Conservation (phyloP, 2,329 filamentous ascomycete genomes). For the Gremmenia infestans region DNA sequence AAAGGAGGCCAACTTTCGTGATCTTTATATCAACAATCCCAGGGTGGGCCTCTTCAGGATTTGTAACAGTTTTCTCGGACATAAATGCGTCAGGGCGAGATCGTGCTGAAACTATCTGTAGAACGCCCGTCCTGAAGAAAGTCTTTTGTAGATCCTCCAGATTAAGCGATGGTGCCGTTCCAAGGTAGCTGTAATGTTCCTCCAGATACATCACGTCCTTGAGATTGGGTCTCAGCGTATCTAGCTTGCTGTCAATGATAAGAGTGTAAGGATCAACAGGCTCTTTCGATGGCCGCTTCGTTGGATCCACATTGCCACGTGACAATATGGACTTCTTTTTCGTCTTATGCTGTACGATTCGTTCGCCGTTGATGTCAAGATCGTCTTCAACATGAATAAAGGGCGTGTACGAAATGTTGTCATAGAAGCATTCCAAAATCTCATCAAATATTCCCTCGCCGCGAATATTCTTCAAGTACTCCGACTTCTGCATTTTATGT, state of each 20-base stretch:
- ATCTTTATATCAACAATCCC: constrained; percentile 97
- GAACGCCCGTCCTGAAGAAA: constrained; percentile 83
- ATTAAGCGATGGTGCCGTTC: constrained; percentile 70
- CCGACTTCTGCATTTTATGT: constrained; percentile 93
- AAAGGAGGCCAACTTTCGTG: constrained; percentile 89
- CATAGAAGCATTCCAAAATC: constrained; percentile 92
- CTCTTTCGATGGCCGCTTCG: constrained; percentile 65
- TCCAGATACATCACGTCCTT: constrained; percentile 91
- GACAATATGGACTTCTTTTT: constrained; percentile 68
- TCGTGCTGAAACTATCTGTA: constrained; percentile 91
- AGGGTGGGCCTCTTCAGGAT: constrained; percentile 80
- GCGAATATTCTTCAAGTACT: constrained; percentile 92
- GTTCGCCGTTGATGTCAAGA: constrained; percentile 70
- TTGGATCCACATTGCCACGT: constrained; percentile 56
- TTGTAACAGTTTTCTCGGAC: constrained; percentile 76
- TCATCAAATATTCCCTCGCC: constrained; percentile 92
- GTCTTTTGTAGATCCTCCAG: constrained; percentile 78
- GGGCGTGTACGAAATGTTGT: constrained; percentile 96
- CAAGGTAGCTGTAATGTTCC: constrained; percentile 85
- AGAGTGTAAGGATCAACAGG: constrained; percentile 93
- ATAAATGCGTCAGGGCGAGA: constrained; percentile 95
- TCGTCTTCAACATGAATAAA: constrained; percentile 98
- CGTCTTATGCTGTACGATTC: constrained; percentile 64
- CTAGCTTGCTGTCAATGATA: constrained; percentile 84
- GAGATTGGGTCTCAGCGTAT: constrained; percentile 74